Percentiles rank a stretch among this genome's conserved stretches.
These are phyloP conservation scores for Gyrodon lividus DNA, from an alignment of 768 basidiomycete genomes.

Conservation along the genomic window DNA sequence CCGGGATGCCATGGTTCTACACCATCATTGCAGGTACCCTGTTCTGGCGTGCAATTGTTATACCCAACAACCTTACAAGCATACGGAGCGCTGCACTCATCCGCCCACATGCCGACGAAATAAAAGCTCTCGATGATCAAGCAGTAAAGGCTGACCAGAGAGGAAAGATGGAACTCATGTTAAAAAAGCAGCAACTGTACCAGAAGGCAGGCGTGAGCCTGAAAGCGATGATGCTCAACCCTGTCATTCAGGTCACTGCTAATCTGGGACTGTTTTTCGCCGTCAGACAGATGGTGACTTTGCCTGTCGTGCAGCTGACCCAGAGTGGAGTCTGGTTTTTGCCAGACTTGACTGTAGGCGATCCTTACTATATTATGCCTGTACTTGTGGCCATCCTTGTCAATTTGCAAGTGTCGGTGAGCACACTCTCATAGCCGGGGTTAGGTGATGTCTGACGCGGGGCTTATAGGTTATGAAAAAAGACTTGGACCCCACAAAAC, in stretches of 20 bases:
- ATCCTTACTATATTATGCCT: conserved; percentile 77
- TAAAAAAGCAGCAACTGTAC: conserved; percentile 54
- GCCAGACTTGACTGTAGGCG: conserved; percentile 74
- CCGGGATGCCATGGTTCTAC: conserved; percentile 81
- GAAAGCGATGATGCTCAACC: conserved; percentile 48
- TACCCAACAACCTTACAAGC: conserved; percentile 60
- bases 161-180: conserved; percentile 40
- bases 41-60: conserved; percentile 55
- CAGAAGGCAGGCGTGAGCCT: conserved; percentile 65
- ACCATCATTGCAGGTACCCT: conserved; percentile 69
- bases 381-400: conserved; percentile 54
- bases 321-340: conserved; percentile 73
- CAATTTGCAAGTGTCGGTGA: conserved; percentile 67
- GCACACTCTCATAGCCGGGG: conserved; percentile 21
- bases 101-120: conserved; percentile 40
- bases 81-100: conserved; percentile 52
- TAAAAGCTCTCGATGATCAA: conserved; percentile 52
- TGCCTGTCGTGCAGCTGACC: conserved; percentile 73
- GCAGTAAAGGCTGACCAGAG: conserved; percentile 38
- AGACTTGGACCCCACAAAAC: conserved; percentile 52
- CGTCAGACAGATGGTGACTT: conserved; percentile 63
- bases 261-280: conserved; percentile 84
- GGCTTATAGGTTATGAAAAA: conserved; percentile 42
- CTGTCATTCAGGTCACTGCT: conserved; percentile 71
- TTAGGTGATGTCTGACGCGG: neutral